Evolutionary conservation across 208 protist species (phyloP).

Genomic region (Angomonas deanei): DNA sequence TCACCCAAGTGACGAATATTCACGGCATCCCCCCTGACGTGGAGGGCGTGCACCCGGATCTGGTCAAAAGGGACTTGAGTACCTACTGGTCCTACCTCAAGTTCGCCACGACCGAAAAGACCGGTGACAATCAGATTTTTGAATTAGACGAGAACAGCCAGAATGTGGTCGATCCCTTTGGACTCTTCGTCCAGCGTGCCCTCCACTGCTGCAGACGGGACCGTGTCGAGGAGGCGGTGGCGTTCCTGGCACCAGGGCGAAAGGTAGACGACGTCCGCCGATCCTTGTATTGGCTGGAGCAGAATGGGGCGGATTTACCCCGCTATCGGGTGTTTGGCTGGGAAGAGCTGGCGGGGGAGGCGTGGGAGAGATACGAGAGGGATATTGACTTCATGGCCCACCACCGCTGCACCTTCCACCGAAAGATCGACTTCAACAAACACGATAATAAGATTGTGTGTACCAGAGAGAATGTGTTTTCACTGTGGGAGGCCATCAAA

Average conservation of each 20-base stretch:
- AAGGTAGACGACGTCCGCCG: slow-evolving; percentile 11
- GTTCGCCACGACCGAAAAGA: neutral
- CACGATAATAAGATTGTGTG: slow-evolving; percentile 13
- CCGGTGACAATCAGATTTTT: neutral
- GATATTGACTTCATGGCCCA: neutral
- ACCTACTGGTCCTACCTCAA: neutral
- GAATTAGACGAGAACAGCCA: neutral
- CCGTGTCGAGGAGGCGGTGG: neutral
- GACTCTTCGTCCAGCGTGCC: slow-evolving; percentile 8
- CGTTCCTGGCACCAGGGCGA: slow-evolving; percentile 18
- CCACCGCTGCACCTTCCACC: slow-evolving; percentile 11
- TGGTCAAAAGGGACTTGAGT: neutral
- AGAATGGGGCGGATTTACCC: neutral
- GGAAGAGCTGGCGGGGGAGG: neutral
- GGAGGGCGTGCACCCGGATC: neutral
- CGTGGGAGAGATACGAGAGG: slow-evolving; percentile 8
- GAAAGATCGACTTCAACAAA: slow-evolving; percentile 7
- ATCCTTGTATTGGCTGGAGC: slow-evolving; percentile 14
- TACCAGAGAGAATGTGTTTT: slow-evolving; percentile 8
- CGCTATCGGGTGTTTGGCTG: slow-evolving; percentile 21
- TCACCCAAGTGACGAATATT: neutral
- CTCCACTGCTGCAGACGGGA: slow-evolving; percentile 5
- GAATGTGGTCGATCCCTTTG: slow-evolving; percentile 5
- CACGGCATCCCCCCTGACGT: neutral
- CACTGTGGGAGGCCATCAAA: slow-evolving; percentile 5